Conservation (phyloP, 2,329 filamentous ascomycete genomes). For the Fusarium gaditjirri region DNA sequence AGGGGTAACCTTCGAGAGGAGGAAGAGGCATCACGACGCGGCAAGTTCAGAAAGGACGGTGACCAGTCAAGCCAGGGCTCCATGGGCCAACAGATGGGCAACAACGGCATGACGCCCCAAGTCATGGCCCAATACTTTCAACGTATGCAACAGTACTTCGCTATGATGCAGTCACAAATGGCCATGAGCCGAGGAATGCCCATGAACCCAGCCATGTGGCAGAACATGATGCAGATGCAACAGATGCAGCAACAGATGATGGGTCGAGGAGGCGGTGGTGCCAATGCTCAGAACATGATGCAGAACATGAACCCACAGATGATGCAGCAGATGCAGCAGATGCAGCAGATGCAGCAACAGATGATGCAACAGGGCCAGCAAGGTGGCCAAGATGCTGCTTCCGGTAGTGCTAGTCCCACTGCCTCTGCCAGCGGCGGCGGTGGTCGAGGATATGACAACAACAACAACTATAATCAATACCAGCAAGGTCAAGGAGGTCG, state of each 20-base stretch:
- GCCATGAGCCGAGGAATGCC: slow-evolving; percentile 80
- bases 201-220: slow-evolving; percentile 81
- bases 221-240: slow-evolving; percentile 81
- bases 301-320: slow-evolving; percentile 61
- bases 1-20: slow-evolving; percentile 94
- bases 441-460: slow-evolving; percentile 46
- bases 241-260: slow-evolving; percentile 69
- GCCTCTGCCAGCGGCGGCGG: slow-evolving; percentile 40
- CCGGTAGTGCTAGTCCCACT: slow-evolving; percentile 34
- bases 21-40: slow-evolving; percentile 75
- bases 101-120: slow-evolving; percentile 86
- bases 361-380: slow-evolving; percentile 53
- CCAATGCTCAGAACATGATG: slow-evolving; percentile 54
- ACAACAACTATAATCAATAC: slow-evolving; percentile 49
- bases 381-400: slow-evolving; percentile 45
- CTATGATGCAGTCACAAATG: slow-evolving; percentile 94
- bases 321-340: slow-evolving; percentile 69
- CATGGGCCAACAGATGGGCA: slow-evolving; percentile 57
- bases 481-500: slow-evolving; percentile 54
- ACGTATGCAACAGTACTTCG: slow-evolving; percentile 97
- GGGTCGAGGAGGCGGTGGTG: slow-evolving; percentile 53
- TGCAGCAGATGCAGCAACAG: slow-evolving; percentile 57
- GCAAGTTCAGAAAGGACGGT: slow-evolving; percentile 68
- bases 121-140: slow-evolving; percentile 99
- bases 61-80: slow-evolving; percentile 55